Base-by-base conservation (phyloP, 1,284 basidiomycete genomes). In the Leccinum angustisporum region DNA sequence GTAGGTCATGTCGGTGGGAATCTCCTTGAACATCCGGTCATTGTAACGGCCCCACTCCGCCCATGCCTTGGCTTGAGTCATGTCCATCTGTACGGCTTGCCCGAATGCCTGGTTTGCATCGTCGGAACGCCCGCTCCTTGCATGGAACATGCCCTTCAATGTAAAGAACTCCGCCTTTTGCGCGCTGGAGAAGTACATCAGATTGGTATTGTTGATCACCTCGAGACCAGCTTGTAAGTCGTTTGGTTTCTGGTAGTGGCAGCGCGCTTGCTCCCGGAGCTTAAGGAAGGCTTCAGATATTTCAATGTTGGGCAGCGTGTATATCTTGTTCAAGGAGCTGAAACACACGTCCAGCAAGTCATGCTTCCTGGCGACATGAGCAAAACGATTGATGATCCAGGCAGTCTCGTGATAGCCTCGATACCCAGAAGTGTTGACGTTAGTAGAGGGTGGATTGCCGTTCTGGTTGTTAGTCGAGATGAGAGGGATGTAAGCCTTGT, bases 331-430 rank as follows among this genome's bases (percentile, higher is more conserved):
- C 68, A 99, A 82, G 1, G 93, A 92, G 14, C 85, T 93, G 78
- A 95, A 95, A 79, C 98, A 99, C 58, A 98, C 97, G 58, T 99
- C 97, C 57, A 96, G 84, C 10, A 99, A 83, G 65, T 97, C 93
- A 72, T 99, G 97, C 78, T 99, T 98, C 63, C 97, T 85, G 30
- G 98, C 97, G 59, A 98, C 95, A 75, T 99, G 97, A n/a, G 98
- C 98, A 73, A 99, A 99, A 9, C 97, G 90, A 76, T 99, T 99
- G 81, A 99, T 98, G 76, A 98, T 99, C 98, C 97, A 99, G 4
- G 97, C 97, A 0, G 96, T 99, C 81, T 99, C 97, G 74, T 99
- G 98, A 76, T 95, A 99, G n/a, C 97, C 98, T 59, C 98, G 86
- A 77, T 95, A 99, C 5, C 97, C 97, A 72, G 90, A 94, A 2